Evolutionary conservation across 169 alveolate species (phyloP), one percentile per base, ranked within the genome.

Genomic region (Plasmodium vivax): DNA sequence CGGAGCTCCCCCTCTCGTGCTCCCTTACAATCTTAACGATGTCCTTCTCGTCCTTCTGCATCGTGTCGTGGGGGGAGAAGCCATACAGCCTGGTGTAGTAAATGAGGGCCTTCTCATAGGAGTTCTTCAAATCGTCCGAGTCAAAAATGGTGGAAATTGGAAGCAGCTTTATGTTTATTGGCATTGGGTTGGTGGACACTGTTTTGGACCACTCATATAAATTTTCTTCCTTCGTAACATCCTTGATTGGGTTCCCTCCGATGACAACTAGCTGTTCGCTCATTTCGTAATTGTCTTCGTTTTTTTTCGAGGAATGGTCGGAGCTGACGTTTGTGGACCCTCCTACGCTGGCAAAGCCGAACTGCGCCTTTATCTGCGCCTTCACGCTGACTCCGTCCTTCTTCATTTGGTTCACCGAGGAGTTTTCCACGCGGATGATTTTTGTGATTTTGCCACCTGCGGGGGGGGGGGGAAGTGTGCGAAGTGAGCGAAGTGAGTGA

Each of bases 361-460:
- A 77, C 34, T 85, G 93, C 1, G 96, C 97, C 85, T 96, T 91
- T 43, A 97, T 81, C 71, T 56, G 83, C 23, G 95, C 85, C 74
- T 96, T 96, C 7, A 97, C 96, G 93, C 95, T 95, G 73, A 73
- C 80, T 9, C 98, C 98, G 6, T 77, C 73, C 71, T 92, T 93
- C 80, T 88, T 95, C 97, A 96, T 47, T 74, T 92, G 16, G 5
- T 85, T 85, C 34, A 97, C 94, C 58, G 96, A 97, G 32, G 97
- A 47, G 51, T 91, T 95, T 32, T 93, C 75, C 74, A 96, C 91
- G 58, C 96, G 95, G 9, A 97, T 93, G 38, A 96, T 97, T 85
- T 96, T 91, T 75, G 98, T 97, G 88, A 97, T 95, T 79, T 97
- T 97, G 6, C 98, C 98, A 38, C 98, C 97, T 95, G 56, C 16